phyloP scores from a whole-genome alignment of 352 stramenopile genomes.

The Phytophthora melonis region DNA sequence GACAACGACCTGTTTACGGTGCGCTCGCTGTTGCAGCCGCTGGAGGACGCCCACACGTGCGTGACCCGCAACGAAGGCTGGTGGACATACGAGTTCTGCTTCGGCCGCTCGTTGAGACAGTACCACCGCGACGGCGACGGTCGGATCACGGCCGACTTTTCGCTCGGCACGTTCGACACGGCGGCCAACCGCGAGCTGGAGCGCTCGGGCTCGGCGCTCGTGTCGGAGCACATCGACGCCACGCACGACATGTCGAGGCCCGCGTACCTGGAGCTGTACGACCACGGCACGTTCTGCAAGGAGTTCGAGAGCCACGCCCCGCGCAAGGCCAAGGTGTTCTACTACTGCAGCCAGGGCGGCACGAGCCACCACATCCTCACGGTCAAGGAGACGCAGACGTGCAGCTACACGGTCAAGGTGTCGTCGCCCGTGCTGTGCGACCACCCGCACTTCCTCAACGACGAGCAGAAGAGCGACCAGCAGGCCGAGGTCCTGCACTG shows the following conservation, averaged over 20 bases:
- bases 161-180: constrained; percentile 63
- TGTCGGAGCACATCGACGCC: constrained; percentile 81
- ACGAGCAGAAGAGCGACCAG: constrained; percentile 66
- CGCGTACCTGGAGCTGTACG: constrained; percentile 78
- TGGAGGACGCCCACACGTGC: constrained; percentile 62
- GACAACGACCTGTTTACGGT: constrained; percentile 63
- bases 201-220: constrained; percentile 50
- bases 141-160: constrained; percentile 74
- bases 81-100: constrained; percentile 90
- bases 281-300: constrained; percentile 76
- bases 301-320: constrained; percentile 68
- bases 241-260: constrained; percentile 77
- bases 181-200: constrained; percentile 63
- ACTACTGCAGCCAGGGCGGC: constrained; percentile 79
- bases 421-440: constrained; percentile 78
- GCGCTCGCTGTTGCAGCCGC: constrained; percentile 57
- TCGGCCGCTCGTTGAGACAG: constrained; percentile 73
- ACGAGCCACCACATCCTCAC: constrained; percentile 75
- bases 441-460: constrained; percentile 84
- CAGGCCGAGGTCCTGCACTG: constrained; percentile 76
- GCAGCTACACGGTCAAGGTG: constrained; percentile 83
- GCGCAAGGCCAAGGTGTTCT: constrained; percentile 74
- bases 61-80: constrained; percentile 84
- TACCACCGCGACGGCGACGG: constrained; percentile 80
- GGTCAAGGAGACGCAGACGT: constrained; percentile 88